Conservation (phyloP, 495 filamentous ascomycete genomes). For the Talaromyces wortmannii region DNA sequence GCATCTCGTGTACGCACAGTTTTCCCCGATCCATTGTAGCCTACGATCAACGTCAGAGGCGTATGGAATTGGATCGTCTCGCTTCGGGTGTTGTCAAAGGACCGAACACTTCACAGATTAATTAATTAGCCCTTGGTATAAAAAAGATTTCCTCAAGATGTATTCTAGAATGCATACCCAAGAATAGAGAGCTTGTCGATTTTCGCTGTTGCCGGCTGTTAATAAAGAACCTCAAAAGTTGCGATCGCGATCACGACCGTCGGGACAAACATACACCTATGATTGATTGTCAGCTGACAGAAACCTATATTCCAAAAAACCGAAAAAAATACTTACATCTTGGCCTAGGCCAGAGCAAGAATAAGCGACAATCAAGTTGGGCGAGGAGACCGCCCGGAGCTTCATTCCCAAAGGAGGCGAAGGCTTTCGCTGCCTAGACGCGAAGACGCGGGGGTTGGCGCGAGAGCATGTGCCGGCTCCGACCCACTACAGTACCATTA, state of each 20-base stretch:
- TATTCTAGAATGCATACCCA: conserved; percentile 40
- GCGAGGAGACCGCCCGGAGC: background rate
- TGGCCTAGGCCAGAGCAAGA: background rate
- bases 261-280: conserved; percentile 19
- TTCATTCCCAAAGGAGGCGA: background rate
- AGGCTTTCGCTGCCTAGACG: background rate
- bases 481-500: too few species aligned
- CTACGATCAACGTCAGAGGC: conserved; percentile 91
- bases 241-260: too few species aligned
- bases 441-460: conserved; percentile 5
- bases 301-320: background rate
- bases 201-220: conserved; percentile 39
- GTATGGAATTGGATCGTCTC: conserved; percentile 87
- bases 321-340: conserved; percentile 14
- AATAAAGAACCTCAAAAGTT: conserved; percentile 1
- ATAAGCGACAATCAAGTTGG: background rate
- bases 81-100: conserved; percentile 70
- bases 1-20: conserved; percentile 45
- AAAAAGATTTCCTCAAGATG: background rate
- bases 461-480: conserved; percentile 3
- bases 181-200: conserved; percentile 85
- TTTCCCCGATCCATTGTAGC: conserved; percentile 95
- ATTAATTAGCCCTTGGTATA: background rate
- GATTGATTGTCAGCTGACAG: conserved; percentile 10
- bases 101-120: conserved; percentile 60